phyloP scores from a whole-genome alignment of 1,284 basidiomycete genomes.

The Fomitopsis pinicola region DNA sequence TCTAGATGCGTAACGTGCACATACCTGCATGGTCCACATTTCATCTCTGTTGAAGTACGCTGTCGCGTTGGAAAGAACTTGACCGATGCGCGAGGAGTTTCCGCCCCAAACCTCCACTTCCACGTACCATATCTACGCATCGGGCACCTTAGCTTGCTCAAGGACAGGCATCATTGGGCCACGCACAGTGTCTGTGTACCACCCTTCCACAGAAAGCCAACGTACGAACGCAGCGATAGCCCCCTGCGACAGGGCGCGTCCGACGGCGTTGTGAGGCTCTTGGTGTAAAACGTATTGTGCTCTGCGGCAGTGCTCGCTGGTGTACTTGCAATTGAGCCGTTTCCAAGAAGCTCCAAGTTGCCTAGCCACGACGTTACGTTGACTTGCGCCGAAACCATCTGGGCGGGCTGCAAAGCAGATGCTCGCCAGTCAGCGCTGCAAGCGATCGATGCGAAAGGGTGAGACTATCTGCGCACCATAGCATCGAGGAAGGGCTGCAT shows the following conservation, averaged over 20 bases:
- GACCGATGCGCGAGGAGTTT: not conserved
- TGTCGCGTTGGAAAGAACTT: not conserved
- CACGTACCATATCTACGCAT: not conserved
- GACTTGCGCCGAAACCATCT: not conserved
- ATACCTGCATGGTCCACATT: not conserved
- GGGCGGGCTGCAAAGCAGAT: not conserved
- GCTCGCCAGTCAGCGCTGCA: not conserved
- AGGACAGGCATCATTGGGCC: too few species aligned
- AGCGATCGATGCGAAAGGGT: too few species aligned
- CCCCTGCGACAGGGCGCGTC: not conserved
- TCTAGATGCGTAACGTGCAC: too few species aligned
- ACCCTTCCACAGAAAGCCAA: not conserved
- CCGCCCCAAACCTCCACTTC: not conserved
- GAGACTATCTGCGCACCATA: not conserved
- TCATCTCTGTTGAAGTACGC: not conserved
- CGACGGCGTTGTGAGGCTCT: not conserved
- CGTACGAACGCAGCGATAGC: not conserved
- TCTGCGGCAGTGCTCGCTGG: not conserved
- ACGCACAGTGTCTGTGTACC: not conserved
- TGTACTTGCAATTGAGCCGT: not conserved
- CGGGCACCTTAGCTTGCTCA: too few species aligned
- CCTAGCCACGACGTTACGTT: not conserved
- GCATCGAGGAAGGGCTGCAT: not conserved
- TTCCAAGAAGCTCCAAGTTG: not conserved
- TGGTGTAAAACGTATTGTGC: not conserved